Conservation (phyloP, 495 filamentous ascomycete genomes). For the Daldinia bambusicola region DNA sequence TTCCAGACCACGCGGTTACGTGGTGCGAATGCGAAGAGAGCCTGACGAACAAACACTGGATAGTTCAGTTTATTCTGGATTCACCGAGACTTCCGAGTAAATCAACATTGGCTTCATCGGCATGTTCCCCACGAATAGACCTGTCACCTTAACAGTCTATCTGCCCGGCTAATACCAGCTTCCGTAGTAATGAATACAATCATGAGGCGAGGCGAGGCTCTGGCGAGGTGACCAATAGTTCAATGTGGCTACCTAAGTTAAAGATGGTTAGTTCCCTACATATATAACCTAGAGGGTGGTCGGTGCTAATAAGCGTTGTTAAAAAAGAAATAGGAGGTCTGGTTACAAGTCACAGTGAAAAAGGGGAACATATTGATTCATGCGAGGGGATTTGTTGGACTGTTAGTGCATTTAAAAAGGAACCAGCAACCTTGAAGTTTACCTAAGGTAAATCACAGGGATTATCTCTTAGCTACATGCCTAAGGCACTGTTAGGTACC, state of each 20-base stretch:
- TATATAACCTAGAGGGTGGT: background rate
- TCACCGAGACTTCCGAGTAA: conserved; percentile 19
- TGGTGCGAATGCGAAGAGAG: conserved; percentile 42
- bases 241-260: no score
- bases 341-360: background rate
- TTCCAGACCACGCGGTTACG: conserved; percentile 18
- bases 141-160: background rate
- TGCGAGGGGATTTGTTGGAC: no score
- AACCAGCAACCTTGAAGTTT: no score
- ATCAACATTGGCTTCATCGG: background rate
- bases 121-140: background rate
- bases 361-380: no score
- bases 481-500: no score
- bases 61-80: conserved; percentile 41
- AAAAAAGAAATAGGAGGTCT: background rate
- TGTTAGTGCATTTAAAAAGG: no score
- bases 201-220: background rate
- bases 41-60: conserved; percentile 30
- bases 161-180: background rate
- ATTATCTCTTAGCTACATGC: no score
- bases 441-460: no score
- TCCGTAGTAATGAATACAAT: background rate
- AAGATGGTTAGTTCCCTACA: conserved; percentile 7
- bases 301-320: background rate
- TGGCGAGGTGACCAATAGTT: background rate